phyloP scores from a whole-genome alignment of 805 yeast genomes.

The Blastobotrys muscicola region DNA sequence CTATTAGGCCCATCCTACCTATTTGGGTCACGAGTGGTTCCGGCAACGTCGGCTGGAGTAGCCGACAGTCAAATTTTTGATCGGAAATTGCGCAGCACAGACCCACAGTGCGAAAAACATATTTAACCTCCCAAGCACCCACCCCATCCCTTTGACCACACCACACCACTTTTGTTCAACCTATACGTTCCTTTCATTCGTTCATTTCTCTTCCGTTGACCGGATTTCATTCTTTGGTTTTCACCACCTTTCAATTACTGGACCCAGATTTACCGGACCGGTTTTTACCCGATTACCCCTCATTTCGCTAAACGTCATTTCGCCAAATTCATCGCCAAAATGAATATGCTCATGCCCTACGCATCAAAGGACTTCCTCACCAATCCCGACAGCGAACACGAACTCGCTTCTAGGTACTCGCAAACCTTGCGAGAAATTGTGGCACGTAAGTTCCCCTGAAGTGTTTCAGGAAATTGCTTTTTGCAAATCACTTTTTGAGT shows the following conservation, averaged over 20 bases:
- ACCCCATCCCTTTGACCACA: not conserved
- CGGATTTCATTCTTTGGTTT: not conserved
- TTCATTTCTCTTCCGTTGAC: not conserved
- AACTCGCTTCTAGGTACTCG: constrained; percentile 21
- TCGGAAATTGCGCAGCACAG: too few species aligned
- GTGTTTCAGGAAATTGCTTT: constrained; percentile 2
- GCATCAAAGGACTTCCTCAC: not conserved
- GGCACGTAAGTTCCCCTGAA: constrained; percentile 7
- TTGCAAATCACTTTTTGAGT: not conserved
- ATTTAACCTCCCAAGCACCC: too few species aligned
- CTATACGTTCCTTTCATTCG: not conserved
- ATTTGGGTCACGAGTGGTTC: too few species aligned
- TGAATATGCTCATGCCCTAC: not conserved
- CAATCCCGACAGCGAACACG: constrained; percentile 6
- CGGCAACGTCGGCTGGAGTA: too few species aligned
- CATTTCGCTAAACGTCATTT: not conserved
- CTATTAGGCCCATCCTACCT: too few species aligned
- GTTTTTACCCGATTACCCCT: not conserved
- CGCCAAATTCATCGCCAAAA: not conserved
- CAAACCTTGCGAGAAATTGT: constrained; percentile 17
- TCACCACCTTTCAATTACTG: not conserved
- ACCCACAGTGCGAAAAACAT: too few species aligned
- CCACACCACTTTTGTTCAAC: not conserved
- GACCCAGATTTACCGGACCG: not conserved
- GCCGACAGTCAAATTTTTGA: too few species aligned